Evolutionary conservation across 441 rosid species (phyloP), one percentile per base, ranked within the genome.

Genomic region (Erysimum cheiri): DNA sequence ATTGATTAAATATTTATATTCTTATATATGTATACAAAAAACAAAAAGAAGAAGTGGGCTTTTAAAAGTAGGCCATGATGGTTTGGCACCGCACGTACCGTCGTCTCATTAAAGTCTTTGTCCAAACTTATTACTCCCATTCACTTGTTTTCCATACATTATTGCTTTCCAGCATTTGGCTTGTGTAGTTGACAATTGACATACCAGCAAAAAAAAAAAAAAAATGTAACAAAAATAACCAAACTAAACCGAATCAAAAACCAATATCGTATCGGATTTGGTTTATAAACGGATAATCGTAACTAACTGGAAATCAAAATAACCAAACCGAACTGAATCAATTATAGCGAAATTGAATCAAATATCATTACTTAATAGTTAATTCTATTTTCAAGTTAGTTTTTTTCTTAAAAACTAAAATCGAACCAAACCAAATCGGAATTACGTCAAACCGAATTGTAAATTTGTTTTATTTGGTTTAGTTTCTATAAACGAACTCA

Each of bases 11-110:
- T 4, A 11, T 67, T 55, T 41, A 19, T 10, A 40, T 31, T 43
- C 10, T n/a, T 13, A 19, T 19, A 19, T 19, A 19, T 19, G 1
- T 19, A 49, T 10, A 31, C 32, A 49, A 60, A 13, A 52, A 60
- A 48, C 32, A 15, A 69, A 29, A 39, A 39, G 43, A 41, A 39
- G 24, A 63, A 46, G 49, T 72, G 76, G 70, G 64, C 57, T 63
- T 72, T 35, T 15, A 46, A 46, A 47, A 47, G 70, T 72, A 56
- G 71, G 76, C 26, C 76, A 48, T 55, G 26, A 37, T 56, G 65
- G 76, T 64, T 72, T 56, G 70, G 66, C 71, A 64, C 59, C 70
- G 76, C 76, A 64, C 71, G 70, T 64, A 72, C 65, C 55, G 65
- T 72, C 76, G 71, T 72, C 76, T 19, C 60, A 72, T 57, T 64